These are phyloP conservation scores for Claviceps fusiformis DNA, from an alignment of 2,329 filamentous ascomycete genomes.

Conservation along the genomic window DNA sequence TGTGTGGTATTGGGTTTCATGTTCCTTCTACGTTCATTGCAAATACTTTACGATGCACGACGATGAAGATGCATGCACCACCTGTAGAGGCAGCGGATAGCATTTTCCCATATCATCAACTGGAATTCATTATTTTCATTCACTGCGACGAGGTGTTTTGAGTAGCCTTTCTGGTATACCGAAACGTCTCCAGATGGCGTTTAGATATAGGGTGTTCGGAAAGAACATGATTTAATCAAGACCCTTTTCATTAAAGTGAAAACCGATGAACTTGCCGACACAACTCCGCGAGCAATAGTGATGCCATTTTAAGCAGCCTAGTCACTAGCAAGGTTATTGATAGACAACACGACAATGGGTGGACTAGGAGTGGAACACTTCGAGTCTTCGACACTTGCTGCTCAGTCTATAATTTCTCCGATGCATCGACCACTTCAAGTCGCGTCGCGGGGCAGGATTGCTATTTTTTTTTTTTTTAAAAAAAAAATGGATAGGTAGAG, in stretches of 20 bases:
- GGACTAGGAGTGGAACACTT: too few species aligned
- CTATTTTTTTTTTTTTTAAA: neutral
- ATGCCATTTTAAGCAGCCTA: neutral
- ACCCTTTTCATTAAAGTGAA: neutral
- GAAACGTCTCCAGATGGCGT: neutral
- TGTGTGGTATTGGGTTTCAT: neutral
- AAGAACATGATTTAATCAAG: neutral
- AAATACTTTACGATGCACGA: constrained; percentile 5
- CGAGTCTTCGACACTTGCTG: too few species aligned
- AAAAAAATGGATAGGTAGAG: neutral
- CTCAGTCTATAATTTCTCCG: too few species aligned
- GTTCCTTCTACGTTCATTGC: neutral
- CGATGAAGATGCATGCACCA: constrained; percentile 5
- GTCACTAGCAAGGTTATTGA: too few species aligned
- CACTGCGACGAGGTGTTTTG: neutral
- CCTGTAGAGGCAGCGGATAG: constrained; percentile 10
- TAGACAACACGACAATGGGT: too few species aligned
- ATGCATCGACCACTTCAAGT: neutral
- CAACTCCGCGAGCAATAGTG: neutral
- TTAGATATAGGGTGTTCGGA: neutral
- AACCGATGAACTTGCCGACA: neutral
- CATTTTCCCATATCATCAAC: constrained; percentile 5
- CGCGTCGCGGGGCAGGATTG: neutral
- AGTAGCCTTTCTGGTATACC: neutral
- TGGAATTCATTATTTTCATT: neutral